Evolutionary conservation across 805 yeast genomes (phyloP).

Genomic region (Wickerhamomyces mucosus): DNA sequence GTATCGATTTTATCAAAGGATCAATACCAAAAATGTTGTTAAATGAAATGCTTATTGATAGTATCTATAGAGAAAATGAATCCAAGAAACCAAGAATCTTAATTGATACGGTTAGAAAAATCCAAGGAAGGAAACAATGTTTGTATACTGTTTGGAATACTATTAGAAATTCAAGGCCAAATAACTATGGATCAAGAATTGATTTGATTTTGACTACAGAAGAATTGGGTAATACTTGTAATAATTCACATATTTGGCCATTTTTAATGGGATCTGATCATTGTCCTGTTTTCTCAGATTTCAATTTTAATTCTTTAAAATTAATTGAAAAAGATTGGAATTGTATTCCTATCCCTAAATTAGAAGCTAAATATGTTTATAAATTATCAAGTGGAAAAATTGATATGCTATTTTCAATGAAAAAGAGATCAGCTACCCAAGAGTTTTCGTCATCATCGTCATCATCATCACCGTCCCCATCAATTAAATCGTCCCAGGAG

Average conservation of each 20-base stretch:
- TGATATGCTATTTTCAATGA: constrained; percentile 25
- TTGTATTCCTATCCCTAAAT: constrained; percentile 22
- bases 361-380: constrained; percentile 46
- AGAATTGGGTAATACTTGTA: constrained; percentile 23
- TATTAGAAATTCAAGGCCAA: constrained; percentile 60
- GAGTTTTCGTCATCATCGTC: constrained; percentile 1
- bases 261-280: constrained; percentile 83
- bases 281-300: constrained; percentile 79
- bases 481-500: constrained; percentile 1
- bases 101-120: constrained; percentile 48
- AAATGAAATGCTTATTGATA: constrained; percentile 33
- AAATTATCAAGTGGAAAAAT: constrained; percentile 28
- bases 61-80: constrained; percentile 19
- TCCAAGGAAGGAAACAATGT: constrained; percentile 46
- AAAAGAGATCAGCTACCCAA: constrained; percentile 5
- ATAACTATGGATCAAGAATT: constrained; percentile 81
- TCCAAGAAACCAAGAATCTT: constrained; percentile 33
- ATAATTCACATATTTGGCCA: constrained; percentile 50
- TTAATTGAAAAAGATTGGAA: background rate
- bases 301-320: constrained; percentile 22
- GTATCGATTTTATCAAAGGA: constrained; percentile 26
- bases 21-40: constrained; percentile 35
- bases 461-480: constrained; percentile 1
- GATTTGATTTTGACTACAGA: constrained; percentile 59
- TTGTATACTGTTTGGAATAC: constrained; percentile 94